phyloP scores from a whole-genome alignment of 192 early-diverging fungal species.

The Coemansia javaensis region DNA sequence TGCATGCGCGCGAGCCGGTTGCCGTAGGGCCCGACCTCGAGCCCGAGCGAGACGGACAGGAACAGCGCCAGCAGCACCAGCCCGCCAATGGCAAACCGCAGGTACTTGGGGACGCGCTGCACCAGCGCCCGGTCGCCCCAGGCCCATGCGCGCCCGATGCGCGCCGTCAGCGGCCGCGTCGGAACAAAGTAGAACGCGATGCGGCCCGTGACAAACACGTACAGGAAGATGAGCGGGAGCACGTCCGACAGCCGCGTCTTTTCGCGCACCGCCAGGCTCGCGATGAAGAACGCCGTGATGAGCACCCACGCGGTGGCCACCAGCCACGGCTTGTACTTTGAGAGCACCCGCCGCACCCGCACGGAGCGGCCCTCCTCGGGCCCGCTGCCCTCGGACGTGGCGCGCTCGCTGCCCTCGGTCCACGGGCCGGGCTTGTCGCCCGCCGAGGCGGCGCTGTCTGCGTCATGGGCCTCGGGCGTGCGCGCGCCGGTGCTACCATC shows the following conservation, averaged over 20 bases:
- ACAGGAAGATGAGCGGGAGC: slow-evolving; percentile 44
- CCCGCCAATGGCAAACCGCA: slow-evolving; percentile 22
- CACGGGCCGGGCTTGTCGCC: too few species aligned
- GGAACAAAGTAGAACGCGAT: slow-evolving; percentile 46
- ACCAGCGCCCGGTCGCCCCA: background rate
- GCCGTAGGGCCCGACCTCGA: slow-evolving; percentile 43
- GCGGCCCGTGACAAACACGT: slow-evolving; percentile 52
- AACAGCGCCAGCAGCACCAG: slow-evolving; percentile 33
- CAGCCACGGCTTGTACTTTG: slow-evolving; percentile 14
- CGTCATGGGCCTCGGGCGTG: too few species aligned
- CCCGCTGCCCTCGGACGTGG: too few species aligned
- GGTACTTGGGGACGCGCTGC: slow-evolving; percentile 15
- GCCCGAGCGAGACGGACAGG: slow-evolving; percentile 51
- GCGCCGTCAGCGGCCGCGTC: slow-evolving; percentile 6
- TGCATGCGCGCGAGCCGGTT: slow-evolving; percentile 68
- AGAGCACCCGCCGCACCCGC: background rate
- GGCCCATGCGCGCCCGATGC: slow-evolving; percentile 3
- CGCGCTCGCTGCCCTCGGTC: too few species aligned
- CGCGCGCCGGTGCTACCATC: too few species aligned
- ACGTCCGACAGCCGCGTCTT: slow-evolving; percentile 39
- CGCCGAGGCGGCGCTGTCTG: too few species aligned
- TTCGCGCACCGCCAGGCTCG: slow-evolving; percentile 49
- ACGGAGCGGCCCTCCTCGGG: too few species aligned
- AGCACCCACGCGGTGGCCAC: slow-evolving; percentile 47
- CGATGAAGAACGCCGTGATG: slow-evolving; percentile 59